Evolutionary conservation across 768 basidiomycete species (phyloP), one percentile per base, ranked within the genome.

Genomic region (Pisolithus orientalis): DNA sequence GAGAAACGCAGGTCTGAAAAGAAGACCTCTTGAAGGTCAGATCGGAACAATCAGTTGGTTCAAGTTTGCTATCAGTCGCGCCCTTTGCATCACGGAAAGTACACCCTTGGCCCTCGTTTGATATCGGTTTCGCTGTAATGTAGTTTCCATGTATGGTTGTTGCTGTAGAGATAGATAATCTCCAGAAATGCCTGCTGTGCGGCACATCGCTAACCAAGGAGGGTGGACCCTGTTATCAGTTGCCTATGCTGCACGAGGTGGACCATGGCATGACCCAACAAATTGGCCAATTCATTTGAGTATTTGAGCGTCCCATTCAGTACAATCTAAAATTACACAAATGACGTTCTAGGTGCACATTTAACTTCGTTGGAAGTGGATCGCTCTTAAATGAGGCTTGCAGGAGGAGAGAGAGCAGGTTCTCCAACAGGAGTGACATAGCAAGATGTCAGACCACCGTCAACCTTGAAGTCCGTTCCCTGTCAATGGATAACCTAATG

Each of bases 381-480:
- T 16, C n/a, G 25, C 40, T 24, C 28, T 43, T 55, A 73, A 31
- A 78, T 66, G 16, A 92, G 74, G 63, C 88, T 90, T 6, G 73
- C 43, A 10, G 94, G 94, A 44, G 91, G 84, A 39, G 83, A 62
- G 17, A 92, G 72, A 28, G 72, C 70, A 25, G 82, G 85, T 57
- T 94, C 88, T 53, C 94, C 94, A 28, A 82, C 64, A 3, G 94
- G 80, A 13, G 94, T 96, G 55, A 97, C 94, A 67, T 99, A 99
- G 63, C 90, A 91, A 9, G 87, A 85, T 48, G 87, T 80, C 57
- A 99, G 77, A 29, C 96, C 96, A 31, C 96, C 96, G 59, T 98
- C 96, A 40, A 99, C 96, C 64, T 85, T 84, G 75, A 98, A 93
- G 69, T 98, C 95, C 47, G 86, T 85, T 38, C 89, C 88, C 88